A percentile compares a stretch with the other conserved stretches of the same genome.
These are phyloP conservation scores for Entelexis sorbosivorans DNA, from an alignment of 1,139 yeast genomes.

Conservation along the genomic window DNA sequence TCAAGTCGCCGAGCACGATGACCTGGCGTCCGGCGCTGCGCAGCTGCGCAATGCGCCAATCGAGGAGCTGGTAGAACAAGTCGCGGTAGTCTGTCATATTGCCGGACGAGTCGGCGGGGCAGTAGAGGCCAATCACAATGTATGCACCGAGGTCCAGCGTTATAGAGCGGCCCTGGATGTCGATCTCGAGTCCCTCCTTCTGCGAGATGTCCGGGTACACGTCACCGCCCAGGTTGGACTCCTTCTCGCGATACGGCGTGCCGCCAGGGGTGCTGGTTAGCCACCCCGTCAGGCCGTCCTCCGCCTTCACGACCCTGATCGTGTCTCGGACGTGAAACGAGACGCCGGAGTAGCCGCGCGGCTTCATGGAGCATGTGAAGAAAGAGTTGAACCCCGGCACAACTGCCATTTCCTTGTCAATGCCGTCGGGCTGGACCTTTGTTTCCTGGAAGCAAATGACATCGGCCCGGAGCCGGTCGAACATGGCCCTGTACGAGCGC, in stretches of 20 bases:
- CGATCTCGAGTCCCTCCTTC: conserved; percentile 42
- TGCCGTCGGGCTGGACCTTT: conserved; percentile 46
- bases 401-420: conserved; percentile 44
- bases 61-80: conserved; percentile 46
- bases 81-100: conserved; percentile 57
- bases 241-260: conserved; percentile 19
- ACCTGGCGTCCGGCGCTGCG: conserved; percentile 43
- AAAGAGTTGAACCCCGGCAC: conserved; percentile 51
- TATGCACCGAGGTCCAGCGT: conserved; percentile 58
- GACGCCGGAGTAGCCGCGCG: conserved; percentile 85
- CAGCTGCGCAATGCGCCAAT: conserved; percentile 50
- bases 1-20: conserved; percentile 77
- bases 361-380: conserved; percentile 49
- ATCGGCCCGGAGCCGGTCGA: conserved; percentile 54
- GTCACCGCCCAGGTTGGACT: conserved; percentile 41
- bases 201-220: conserved; percentile 50
- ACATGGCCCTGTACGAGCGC: conserved; percentile 41
- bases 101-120: conserved; percentile 87
- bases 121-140: conserved; percentile 62
- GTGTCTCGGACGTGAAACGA: conserved; percentile 59
- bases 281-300: conserved; percentile 81
- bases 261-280: conserved; percentile 27
- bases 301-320: conserved; percentile 55
- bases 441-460: conserved; percentile 76
- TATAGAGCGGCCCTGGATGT: conserved; percentile 75